A percentile compares a stretch with the other conserved stretches of the same genome.
These are phyloP conservation scores for Xylaria bambusicola DNA, from an alignment of 495 filamentous ascomycete species.

Conservation along the genomic window DNA sequence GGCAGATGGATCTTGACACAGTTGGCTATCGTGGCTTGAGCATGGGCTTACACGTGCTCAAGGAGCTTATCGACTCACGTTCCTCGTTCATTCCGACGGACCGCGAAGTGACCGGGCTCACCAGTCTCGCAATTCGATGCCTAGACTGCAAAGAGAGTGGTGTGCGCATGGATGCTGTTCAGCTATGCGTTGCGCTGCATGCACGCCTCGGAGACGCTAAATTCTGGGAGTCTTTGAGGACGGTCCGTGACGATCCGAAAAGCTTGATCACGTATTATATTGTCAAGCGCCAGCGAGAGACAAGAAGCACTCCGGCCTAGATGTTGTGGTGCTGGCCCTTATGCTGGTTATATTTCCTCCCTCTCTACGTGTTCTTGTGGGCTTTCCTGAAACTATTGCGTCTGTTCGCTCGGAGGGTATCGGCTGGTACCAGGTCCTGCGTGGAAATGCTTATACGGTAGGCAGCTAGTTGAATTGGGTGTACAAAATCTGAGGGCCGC, in stretches of 20 bases:
- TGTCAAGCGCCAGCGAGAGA: slow-evolving; percentile 61
- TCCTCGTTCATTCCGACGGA: slow-evolving; percentile 44
- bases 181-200: slow-evolving; percentile 75
- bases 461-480: neutral
- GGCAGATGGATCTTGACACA: slow-evolving; percentile 37
- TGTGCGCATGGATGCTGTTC: slow-evolving; percentile 74
- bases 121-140: slow-evolving; percentile 58
- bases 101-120: slow-evolving; percentile 47
- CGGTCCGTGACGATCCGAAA: slow-evolving; percentile 65
- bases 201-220: slow-evolving; percentile 62
- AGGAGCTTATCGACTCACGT: slow-evolving; percentile 49
- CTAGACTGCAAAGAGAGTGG: slow-evolving; percentile 74
- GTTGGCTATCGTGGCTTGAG: slow-evolving; percentile 46
- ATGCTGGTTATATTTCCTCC: slow-evolving; percentile 12
- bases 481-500: neutral
- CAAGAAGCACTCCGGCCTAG: slow-evolving; percentile 15
- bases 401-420: too few species aligned
- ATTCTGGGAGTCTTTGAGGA: slow-evolving; percentile 67
- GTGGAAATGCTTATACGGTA: neutral
- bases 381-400: neutral
- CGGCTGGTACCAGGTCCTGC: neutral
- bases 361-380: slow-evolving; percentile 9
- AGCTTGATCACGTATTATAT: slow-evolving; percentile 85
- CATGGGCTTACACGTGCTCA: slow-evolving; percentile 65
- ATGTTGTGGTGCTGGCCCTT: slow-evolving; percentile 9